phyloP scores from a whole-genome alignment of 208 protist genomes.

The Leptomonas pyrrhocoris region DNA sequence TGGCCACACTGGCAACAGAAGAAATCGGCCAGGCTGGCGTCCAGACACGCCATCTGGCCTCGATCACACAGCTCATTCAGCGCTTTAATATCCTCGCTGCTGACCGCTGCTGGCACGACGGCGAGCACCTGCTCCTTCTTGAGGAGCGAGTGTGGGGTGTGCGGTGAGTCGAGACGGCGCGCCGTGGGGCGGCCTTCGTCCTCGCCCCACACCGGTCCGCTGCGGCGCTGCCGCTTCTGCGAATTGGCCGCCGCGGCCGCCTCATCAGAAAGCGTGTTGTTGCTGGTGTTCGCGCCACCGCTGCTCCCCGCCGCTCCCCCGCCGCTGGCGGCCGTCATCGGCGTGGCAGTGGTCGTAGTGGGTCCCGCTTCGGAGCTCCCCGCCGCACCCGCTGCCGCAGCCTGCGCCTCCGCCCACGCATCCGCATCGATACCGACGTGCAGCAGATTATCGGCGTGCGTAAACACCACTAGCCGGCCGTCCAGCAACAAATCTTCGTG shows the following conservation, averaged over 20 bases:
- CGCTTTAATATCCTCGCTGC: constrained; percentile 52
- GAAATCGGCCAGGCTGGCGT: constrained; percentile 36
- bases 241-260: not conserved
- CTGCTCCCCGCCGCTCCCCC: not conserved
- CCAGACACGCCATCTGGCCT: constrained; percentile 41
- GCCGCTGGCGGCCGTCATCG: not conserved
- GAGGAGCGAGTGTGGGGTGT: constrained; percentile 19
- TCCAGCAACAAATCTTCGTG: constrained; percentile 52
- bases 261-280: constrained; percentile 1
- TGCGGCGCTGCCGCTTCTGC: constrained; percentile 17
- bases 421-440: constrained; percentile 31
- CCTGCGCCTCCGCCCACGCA: constrained; percentile 24
- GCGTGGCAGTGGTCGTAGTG: not conserved
- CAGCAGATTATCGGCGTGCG: constrained; percentile 39
- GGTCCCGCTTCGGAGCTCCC: not conserved
- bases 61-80: constrained; percentile 68
- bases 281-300: not conserved
- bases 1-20: constrained; percentile 62
- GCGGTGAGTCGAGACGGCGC: constrained; percentile 22
- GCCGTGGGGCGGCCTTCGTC: constrained; percentile 10
- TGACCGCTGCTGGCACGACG: constrained; percentile 38
- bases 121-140: constrained; percentile 65
- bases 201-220: constrained; percentile 3
- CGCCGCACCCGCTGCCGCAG: constrained; percentile 5
- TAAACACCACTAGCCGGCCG: constrained; percentile 57